These are phyloP conservation scores for Chimonanthus salicifolius DNA, from an alignment of 164 flowering plant genomes.

Conservation along the genomic window DNA sequence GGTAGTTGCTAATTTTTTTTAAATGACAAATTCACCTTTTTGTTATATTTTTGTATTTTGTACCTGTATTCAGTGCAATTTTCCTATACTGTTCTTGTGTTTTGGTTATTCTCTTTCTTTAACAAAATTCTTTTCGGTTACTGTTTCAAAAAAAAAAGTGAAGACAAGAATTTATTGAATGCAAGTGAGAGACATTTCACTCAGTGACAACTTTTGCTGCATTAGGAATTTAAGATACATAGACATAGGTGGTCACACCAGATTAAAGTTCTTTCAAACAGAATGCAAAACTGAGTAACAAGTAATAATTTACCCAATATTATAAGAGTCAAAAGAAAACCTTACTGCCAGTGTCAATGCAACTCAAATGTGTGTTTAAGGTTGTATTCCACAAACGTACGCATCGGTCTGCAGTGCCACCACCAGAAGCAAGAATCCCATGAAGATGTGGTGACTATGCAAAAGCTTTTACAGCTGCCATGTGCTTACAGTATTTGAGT, in stretches of 20 bases:
- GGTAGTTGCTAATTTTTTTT: too few relatives aligned
- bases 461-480: constrained; percentile 98
- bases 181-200: too few relatives aligned
- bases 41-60: too few relatives aligned
- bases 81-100: too few relatives aligned
- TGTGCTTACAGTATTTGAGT: constrained; percentile 84
- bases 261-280: neutral
- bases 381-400: constrained; percentile 98
- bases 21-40: too few relatives aligned
- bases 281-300: neutral
- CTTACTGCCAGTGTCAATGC: constrained; percentile 99
- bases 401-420: constrained; percentile 96
- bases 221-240: neutral
- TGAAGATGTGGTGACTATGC: constrained; percentile 98
- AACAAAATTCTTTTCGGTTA: too few relatives aligned
- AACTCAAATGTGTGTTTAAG: constrained; percentile 72
- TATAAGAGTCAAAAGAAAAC: constrained; percentile 20
- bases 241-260: neutral
- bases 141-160: too few relatives aligned
- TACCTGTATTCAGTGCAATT: too few relatives aligned
- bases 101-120: too few relatives aligned
- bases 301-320: neutral
- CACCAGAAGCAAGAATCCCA: constrained; percentile 98
- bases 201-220: too few relatives aligned
- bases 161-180: too few relatives aligned